Percentiles rank a stretch among this genome's conserved stretches.
Conservation (phyloP, 2,329 filamentous ascomycete species). For the Hansfordia pulvinata region DNA sequence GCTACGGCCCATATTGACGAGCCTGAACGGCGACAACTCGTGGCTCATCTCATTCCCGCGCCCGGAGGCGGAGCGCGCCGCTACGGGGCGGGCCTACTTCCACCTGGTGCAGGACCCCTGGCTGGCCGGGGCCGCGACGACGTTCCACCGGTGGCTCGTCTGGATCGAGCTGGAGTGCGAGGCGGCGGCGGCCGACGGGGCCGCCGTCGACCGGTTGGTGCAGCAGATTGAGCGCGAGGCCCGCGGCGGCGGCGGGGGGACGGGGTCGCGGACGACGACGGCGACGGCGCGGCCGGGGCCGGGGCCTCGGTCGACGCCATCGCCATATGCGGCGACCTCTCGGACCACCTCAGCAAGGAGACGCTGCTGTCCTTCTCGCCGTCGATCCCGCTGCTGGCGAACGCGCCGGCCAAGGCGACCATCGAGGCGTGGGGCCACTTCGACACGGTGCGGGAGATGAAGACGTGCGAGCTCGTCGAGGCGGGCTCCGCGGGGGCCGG, state of each 20-base stretch:
- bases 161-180: conserved; percentile 1
- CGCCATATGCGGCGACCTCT: conserved; percentile 2
- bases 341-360: conserved; percentile 5
- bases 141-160: conserved; percentile 4
- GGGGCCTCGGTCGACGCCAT: conserved; percentile 6
- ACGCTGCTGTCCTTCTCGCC: conserved; percentile 5
- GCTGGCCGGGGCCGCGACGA: conserved; percentile 10
- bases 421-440: conserved; percentile 6
- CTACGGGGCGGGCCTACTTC: conserved; percentile 12
- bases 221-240: conserved; percentile 7
- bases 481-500: too few relatives aligned
- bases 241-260: conserved; percentile 1
- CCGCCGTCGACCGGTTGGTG: conserved; percentile 5
- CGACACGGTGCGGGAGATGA: conserved; percentile 2
- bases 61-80: conserved; percentile 9
- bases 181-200: conserved; percentile 3
- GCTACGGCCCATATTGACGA: conserved; percentile 15
- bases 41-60: conserved; percentile 20
- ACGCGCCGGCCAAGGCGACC: conserved; percentile 1
- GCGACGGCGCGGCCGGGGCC: neutral
- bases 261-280: neutral
- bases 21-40: conserved; percentile 19
- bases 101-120: conserved; percentile 20
- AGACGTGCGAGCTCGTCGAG: conserved; percentile 1
- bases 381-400: conserved; percentile 6